A percentile compares a stretch with the other conserved stretches of the same genome.
Conservation (phyloP, 495 filamentous ascomycete species). For the Pyrenopolyporus hunteri region DNA sequence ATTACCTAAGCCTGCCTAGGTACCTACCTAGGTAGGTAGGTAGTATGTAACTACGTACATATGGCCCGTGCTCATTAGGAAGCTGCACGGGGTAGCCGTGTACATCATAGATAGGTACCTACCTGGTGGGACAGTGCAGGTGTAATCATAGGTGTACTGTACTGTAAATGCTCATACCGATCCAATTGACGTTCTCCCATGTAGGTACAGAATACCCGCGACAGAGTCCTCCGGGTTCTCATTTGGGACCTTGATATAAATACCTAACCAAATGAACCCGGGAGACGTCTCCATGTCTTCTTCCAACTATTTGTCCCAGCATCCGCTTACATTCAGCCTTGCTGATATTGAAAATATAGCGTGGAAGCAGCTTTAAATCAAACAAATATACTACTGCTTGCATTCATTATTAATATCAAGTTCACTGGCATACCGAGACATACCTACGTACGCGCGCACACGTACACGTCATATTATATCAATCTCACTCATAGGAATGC, state of each 20-base stretch:
- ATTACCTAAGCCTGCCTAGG: too few species aligned
- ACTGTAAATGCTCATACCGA: too few species aligned
- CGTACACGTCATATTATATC: too few species aligned
- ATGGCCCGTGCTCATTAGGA: background rate
- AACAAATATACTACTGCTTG: background rate
- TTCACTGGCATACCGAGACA: background rate
- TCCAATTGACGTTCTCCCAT: too few species aligned
- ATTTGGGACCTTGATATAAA: slow-evolving; percentile 26
- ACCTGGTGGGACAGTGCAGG: too few species aligned
- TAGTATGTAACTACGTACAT: background rate
- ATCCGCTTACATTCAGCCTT: slow-evolving; percentile 15
- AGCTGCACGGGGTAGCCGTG: too few species aligned
- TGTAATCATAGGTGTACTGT: too few species aligned
- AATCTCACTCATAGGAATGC: too few species aligned
- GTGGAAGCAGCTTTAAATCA: background rate
- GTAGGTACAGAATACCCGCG: too few species aligned
- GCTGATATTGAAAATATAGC: slow-evolving; percentile 4
- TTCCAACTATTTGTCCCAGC: slow-evolving; percentile 4
- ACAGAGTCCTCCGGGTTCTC: slow-evolving; percentile 35
- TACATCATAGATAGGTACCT: background rate
- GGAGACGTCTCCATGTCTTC: slow-evolving; percentile 10
- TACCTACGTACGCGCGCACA: too few species aligned
- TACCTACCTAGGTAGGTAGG: too few species aligned
- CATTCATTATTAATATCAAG: background rate
- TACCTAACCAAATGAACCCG: too few species aligned